Evolutionary conservation across 2,329 filamentous ascomycete genomes (phyloP).

Genomic region (Claviceps capensis): DNA sequence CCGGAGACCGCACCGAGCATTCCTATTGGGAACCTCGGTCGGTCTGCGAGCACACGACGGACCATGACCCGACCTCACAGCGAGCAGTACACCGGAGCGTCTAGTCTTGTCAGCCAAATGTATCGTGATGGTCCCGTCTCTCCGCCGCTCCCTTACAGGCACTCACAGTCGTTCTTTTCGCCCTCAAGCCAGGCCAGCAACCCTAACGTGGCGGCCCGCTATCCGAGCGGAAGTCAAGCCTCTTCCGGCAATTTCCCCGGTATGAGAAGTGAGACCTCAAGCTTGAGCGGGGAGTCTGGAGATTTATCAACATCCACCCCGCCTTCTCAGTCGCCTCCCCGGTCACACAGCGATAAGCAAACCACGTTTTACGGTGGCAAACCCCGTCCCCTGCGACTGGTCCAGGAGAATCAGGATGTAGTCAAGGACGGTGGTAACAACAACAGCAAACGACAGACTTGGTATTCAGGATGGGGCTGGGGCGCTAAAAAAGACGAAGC

Average conservation of each 20-base stretch:
- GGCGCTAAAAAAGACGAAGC: constrained; percentile 35
- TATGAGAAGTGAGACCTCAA: constrained; percentile 51
- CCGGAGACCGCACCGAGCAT: constrained; percentile 65
- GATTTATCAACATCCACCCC: constrained; percentile 29
- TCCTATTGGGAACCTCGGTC: constrained; percentile 47
- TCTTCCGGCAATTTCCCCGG: constrained; percentile 55
- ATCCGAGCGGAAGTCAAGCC: constrained; percentile 35
- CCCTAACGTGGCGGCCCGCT: constrained; percentile 35
- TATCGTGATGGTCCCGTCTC: constrained; percentile 59
- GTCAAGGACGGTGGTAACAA: constrained; percentile 21
- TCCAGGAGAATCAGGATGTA: constrained; percentile 57
- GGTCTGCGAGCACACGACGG: constrained; percentile 40
- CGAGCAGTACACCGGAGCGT: constrained; percentile 49
- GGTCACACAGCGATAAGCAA: constrained; percentile 36
- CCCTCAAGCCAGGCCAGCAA: constrained; percentile 35
- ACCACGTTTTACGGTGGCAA: constrained; percentile 53
- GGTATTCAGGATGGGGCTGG: constrained; percentile 47
- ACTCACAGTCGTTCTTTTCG: constrained; percentile 51
- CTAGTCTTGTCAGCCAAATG: constrained; percentile 76
- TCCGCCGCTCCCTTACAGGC: constrained; percentile 41
- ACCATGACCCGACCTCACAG: constrained; percentile 39
- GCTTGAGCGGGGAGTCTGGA: constrained; percentile 54
- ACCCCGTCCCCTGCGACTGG: constrained; percentile 71
- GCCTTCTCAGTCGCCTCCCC: constrained; percentile 40
- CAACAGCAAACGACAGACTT: constrained; percentile 51